Percentiles rank a stretch among this genome's conserved stretches.
Evolutionary conservation across 257 asterid species (phyloP).

Genomic region (Rubia yunnanensis): DNA sequence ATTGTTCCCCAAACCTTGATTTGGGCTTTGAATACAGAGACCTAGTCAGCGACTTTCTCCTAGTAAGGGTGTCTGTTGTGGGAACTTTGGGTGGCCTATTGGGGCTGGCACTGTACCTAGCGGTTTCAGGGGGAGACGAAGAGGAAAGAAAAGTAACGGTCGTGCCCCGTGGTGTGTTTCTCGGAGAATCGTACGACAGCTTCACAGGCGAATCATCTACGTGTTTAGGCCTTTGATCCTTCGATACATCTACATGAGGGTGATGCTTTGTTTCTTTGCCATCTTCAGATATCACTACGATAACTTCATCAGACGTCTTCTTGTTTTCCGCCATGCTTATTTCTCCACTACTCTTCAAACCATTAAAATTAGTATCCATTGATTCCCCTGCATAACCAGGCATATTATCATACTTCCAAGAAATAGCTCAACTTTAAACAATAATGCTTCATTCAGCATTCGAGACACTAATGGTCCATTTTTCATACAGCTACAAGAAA

Average conservation of each 20-base stretch:
- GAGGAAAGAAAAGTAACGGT: conserved; percentile 15
- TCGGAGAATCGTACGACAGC: conserved; percentile 29
- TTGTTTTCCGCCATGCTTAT: conserved; percentile 49
- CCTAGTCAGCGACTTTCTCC: conserved; percentile 51
- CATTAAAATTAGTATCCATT: conserved; percentile 32
- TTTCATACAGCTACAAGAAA: not conserved
- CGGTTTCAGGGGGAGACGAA: conserved; percentile 49
- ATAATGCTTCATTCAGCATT: not conserved
- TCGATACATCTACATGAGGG: conserved; percentile 17
- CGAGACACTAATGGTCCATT: not conserved
- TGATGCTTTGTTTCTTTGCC: conserved; percentile 29
- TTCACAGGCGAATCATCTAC: conserved; percentile 22
- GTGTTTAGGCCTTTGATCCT: conserved; percentile 32
- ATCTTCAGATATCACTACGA: conserved; percentile 40
- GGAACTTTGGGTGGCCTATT: conserved; percentile 73
- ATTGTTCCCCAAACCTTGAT: conserved; percentile 80
- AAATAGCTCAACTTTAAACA: not conserved
- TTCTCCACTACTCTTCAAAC: conserved; percentile 28
- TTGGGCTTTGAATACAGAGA: conserved; percentile 66
- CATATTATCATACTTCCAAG: not conserved
- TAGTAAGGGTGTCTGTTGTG: conserved; percentile 32
- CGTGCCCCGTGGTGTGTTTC: conserved; percentile 26
- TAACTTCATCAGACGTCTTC: conserved; percentile 34
- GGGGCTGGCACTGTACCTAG: conserved; percentile 35
- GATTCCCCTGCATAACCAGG: conserved; percentile 6